Evolutionary conservation across 1,284 basidiomycete genomes (phyloP).

Genomic region (Puccinia novopanici): DNA sequence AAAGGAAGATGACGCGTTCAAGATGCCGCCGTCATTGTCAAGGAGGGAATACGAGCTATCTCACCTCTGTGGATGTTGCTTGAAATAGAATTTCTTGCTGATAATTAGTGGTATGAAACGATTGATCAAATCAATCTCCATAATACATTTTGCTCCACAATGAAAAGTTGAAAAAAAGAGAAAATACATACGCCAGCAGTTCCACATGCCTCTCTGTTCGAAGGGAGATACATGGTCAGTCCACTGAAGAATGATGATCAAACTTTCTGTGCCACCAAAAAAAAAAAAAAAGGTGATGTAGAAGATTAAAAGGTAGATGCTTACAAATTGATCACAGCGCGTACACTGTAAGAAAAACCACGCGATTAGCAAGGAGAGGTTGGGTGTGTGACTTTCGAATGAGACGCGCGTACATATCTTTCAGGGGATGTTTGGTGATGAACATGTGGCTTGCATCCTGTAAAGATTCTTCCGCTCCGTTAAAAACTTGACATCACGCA

Average conservation of each 20-base stretch:
- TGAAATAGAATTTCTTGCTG: slow-evolving; percentile 50
- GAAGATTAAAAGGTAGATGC: slow-evolving; percentile 61
- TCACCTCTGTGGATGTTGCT: slow-evolving; percentile 45
- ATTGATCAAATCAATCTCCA: neutral
- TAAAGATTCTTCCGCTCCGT: slow-evolving; percentile 82
- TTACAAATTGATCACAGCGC: slow-evolving; percentile 89
- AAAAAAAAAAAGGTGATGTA: slow-evolving; percentile 11
- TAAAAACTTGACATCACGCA: slow-evolving; percentile 71
- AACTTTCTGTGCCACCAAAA: too few species aligned
- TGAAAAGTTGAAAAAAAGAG: neutral
- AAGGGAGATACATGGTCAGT: slow-evolving; percentile 57
- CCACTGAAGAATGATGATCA: too few species aligned
- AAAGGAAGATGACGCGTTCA: neutral
- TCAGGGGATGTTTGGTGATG: slow-evolving; percentile 38
- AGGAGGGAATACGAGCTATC: neutral
- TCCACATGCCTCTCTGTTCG: slow-evolving; percentile 45
- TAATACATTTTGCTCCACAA: neutral
- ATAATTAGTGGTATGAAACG: neutral
- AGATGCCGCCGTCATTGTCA: neutral
- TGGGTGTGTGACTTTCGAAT: neutral
- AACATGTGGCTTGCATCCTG: slow-evolving; percentile 46
- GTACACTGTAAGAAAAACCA: slow-evolving; percentile 65
- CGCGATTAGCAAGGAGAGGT: slow-evolving; percentile 7
- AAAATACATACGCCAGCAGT: slow-evolving; percentile 35
- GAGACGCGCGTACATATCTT: slow-evolving; percentile 19